Evolutionary conservation across 768 basidiomycete species (phyloP).

Genomic region (Lenzites betulinus): DNA sequence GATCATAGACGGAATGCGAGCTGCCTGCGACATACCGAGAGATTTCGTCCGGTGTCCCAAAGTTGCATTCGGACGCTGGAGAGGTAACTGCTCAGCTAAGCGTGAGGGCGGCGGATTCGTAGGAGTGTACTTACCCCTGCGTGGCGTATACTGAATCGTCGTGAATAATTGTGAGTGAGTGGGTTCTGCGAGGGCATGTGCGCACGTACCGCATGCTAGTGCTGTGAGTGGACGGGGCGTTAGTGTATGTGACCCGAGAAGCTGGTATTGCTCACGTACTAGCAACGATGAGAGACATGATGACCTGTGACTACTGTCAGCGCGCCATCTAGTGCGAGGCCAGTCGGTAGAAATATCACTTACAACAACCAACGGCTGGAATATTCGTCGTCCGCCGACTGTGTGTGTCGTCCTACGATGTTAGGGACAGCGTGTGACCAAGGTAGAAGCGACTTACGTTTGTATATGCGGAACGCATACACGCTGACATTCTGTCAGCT

Average conservation of each 20-base stretch:
- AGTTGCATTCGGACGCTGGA: background rate
- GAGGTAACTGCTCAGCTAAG: no score
- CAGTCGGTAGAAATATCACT: no score
- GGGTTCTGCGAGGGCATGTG: background rate
- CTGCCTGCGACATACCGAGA: background rate
- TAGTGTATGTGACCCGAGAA: background rate
- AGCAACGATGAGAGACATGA: background rate
- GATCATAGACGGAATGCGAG: background rate
- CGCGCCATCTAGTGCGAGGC: no score
- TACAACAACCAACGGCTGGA: no score
- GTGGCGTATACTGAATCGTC: constrained; percentile 6
- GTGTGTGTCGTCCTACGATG: background rate
- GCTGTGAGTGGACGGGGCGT: background rate
- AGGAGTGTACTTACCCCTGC: background rate
- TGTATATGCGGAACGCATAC: constrained; percentile 2
- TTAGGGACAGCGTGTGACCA: no score
- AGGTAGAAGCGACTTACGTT: background rate
- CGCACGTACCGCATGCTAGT: background rate
- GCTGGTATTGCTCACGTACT: no score
- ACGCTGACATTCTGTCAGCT: background rate
- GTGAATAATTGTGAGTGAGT: background rate
- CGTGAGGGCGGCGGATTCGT: no score
- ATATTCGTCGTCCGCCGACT: no score
- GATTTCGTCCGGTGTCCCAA: background rate
- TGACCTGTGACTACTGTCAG: no score